Base-by-base conservation (phyloP, 257 asterid genomes). In the Solanum megistacrolobum region DNA sequence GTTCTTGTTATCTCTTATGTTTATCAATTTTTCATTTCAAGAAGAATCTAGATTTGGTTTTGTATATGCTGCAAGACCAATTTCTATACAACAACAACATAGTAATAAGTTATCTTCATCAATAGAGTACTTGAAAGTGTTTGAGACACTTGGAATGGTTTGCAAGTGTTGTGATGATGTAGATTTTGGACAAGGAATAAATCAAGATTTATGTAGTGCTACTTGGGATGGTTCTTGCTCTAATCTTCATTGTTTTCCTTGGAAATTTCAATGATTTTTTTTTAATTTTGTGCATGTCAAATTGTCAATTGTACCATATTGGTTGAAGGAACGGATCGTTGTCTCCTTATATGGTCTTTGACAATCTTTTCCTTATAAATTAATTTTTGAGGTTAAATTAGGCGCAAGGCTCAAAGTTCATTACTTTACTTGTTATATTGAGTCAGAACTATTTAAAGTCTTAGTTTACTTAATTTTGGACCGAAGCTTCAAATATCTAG, bases 101-200 rank as follows among this genome's bases (percentile, higher is more conserved):
- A 75, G 21, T 38, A 75, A 12, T 38, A 25, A 41, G 25, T 79
- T 43, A 3, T 76, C 35, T 2, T 78, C 84, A 12, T 78, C 84
- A 78, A 46, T 36, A 85, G 46, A 43, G 48, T 46, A 69, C 6
- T 74, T 68, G 83, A 71, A 46, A 83, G 1, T 86, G 35, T 89
- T 89, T 55, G 83, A 71, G 1, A 86, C 82, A 20, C 90, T 92
- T 31, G 94, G 94, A 87, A 29, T 92, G 81, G 90, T 86, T 55
- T 92, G 93, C 90, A 86, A 89, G 90, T 92, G 94, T 20, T 92
- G 93, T 74, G 91, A 88, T n/a, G 92, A 86, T 8, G 62, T 29
- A 5, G 48, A 58, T 65, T 12, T 21, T 85, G 55, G 62, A 35
- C 62, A 65, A 23, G 43, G 66, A 85, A 60, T 7, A 16, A 48